Conservation (phyloP, 2,329 filamentous ascomycete genomes). For the Phaeomoniella chlamydospora region DNA sequence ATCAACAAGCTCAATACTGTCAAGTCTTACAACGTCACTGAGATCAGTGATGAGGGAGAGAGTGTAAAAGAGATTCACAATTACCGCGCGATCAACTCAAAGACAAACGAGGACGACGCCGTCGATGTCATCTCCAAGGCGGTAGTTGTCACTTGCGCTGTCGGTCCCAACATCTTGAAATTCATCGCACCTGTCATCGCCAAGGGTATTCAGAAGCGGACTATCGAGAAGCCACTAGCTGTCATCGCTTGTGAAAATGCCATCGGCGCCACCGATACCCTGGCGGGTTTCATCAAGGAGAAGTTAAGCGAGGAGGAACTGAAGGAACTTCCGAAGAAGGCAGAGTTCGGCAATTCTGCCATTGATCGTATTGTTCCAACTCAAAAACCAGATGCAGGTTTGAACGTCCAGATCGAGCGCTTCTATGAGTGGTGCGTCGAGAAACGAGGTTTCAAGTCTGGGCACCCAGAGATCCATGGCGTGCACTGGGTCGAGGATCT, state of each 20-base stretch:
- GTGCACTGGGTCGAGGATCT: constrained; percentile 90
- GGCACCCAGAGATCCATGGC: constrained; percentile 63
- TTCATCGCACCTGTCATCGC: constrained; percentile 94
- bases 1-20: constrained; percentile 66
- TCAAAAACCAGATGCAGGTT: constrained; percentile 62
- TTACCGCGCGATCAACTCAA: constrained; percentile 95
- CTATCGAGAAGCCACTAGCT: constrained; percentile 53
- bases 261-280: constrained; percentile 82
- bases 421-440: constrained; percentile 99
- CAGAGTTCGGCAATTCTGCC: constrained; percentile 89
- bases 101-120: constrained; percentile 65
- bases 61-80: constrained; percentile 74
- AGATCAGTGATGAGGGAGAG: constrained; percentile 76
- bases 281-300: constrained; percentile 66
- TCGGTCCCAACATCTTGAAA: constrained; percentile 89
- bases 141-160: constrained; percentile 88
- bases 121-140: constrained; percentile 75
- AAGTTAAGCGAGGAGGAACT: constrained; percentile 55
- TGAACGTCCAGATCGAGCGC: constrained; percentile 92
- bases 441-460: constrained; percentile 61
- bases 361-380: constrained; percentile 97
- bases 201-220: constrained; percentile 74
- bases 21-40: constrained; percentile 76
- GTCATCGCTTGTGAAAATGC: constrained; percentile 98
- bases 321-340: constrained; percentile 54